A percentile compares a stretch with the other conserved stretches of the same genome.
Conservation (phyloP, 2,329 filamentous ascomycete species). For the Penicillium freii region DNA sequence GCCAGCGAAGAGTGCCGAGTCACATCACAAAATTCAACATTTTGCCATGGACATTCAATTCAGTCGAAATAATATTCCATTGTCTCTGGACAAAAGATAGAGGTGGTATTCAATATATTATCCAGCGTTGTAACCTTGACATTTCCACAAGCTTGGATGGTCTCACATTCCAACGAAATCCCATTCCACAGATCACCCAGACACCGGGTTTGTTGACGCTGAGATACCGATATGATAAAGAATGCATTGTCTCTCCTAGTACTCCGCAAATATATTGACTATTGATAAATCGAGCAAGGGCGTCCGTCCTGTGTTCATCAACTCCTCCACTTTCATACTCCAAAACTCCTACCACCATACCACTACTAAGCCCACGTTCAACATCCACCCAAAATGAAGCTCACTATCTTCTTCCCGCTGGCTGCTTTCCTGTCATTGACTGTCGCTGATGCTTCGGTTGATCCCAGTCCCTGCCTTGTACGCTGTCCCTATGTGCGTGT, state of each 20-base stretch:
- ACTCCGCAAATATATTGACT: background rate
- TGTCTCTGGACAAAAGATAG: background rate
- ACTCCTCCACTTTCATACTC: background rate
- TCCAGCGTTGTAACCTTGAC: background rate
- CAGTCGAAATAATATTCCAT: background rate
- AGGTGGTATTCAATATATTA: background rate
- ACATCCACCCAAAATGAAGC: slow-evolving; percentile 17
- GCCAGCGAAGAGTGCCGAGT: background rate
- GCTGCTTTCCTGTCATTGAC: slow-evolving; percentile 18
- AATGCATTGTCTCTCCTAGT: background rate
- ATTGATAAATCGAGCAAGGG: slow-evolving; percentile 5
- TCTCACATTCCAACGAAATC: slow-evolving; percentile 8
- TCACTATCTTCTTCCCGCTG: slow-evolving; percentile 19
- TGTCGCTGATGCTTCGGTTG: slow-evolving; percentile 3
- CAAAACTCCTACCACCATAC: background rate
- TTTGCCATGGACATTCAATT: background rate
- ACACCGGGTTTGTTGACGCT: slow-evolving; percentile 2
- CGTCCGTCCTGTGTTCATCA: background rate
- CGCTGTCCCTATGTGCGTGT: background rate
- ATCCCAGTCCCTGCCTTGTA: slow-evolving; percentile 17
- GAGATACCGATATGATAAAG: background rate
- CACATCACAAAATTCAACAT: background rate
- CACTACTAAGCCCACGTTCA: background rate
- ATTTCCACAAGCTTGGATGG: background rate
- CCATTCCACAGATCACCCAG: slow-evolving; percentile 8